A percentile compares a stretch with the other conserved stretches of the same genome.
phyloP scores from a whole-genome alignment of 257 asterid genomes.

The Echium plantagineum region DNA sequence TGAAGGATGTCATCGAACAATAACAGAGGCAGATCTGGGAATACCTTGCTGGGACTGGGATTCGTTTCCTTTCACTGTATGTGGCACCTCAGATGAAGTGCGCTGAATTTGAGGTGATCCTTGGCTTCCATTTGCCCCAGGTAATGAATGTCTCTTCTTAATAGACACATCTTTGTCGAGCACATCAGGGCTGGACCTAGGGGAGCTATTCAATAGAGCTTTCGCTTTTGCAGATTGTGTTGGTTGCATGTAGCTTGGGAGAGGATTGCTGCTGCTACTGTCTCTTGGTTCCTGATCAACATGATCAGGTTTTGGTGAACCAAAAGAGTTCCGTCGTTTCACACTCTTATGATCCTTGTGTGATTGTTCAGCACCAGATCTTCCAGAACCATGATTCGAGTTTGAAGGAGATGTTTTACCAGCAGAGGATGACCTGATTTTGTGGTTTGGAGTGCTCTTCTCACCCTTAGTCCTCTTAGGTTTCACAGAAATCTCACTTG shows the following conservation, averaged over 20 bases:
- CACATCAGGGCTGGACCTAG: constrained; percentile 90
- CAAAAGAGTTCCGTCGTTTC: constrained; percentile 63
- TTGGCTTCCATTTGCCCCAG: constrained; percentile 64
- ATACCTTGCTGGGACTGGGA: constrained; percentile 80
- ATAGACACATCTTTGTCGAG: constrained; percentile 52
- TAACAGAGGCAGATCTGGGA: neutral
- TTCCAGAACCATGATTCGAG: constrained; percentile 35
- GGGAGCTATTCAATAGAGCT: constrained; percentile 62
- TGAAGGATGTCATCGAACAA: neutral
- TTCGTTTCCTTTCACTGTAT: constrained; percentile 52
- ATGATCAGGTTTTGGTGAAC: constrained; percentile 44
- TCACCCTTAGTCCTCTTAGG: constrained; percentile 45
- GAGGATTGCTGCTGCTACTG: constrained; percentile 52
- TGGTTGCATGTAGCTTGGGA: constrained; percentile 98
- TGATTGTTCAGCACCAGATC: constrained; percentile 45
- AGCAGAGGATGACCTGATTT: constrained; percentile 37
- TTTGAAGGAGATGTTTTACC: constrained; percentile 35
- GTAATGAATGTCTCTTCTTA: constrained; percentile 78
- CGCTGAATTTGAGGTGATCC: constrained; percentile 79
- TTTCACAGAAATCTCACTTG: constrained; percentile 58
- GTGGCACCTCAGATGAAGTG: constrained; percentile 66
- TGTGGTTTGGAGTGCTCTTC: constrained; percentile 35
- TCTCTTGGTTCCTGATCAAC: constrained; percentile 82
- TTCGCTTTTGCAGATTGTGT: constrained; percentile 96
- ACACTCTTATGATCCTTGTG: constrained; percentile 46